phyloP scores from a whole-genome alignment of 2,329 filamentous ascomycete species.

The Berkeleyomyces rouxiae region DNA sequence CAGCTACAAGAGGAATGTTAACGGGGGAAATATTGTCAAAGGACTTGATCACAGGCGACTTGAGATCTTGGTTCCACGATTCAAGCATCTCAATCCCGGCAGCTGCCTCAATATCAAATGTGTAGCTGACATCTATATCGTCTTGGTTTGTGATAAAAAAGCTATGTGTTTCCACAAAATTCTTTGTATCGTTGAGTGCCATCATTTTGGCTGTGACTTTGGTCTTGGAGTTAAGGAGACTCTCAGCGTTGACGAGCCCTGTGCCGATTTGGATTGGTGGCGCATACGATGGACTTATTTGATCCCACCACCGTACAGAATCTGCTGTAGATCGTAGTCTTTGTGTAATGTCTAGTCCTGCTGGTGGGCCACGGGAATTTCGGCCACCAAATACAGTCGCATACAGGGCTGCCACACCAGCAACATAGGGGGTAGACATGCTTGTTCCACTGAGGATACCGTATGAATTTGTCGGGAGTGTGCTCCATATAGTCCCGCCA shows the following conservation, averaged over 20 bases:
- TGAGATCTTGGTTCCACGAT: not conserved
- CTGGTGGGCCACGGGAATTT: constrained; percentile 20
- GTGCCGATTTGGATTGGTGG: constrained; percentile 25
- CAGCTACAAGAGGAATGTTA: not conserved
- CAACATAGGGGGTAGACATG: constrained; percentile 38
- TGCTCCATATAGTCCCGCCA: constrained; percentile 34
- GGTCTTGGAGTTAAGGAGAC: constrained; percentile 26
- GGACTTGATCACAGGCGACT: constrained; percentile 7
- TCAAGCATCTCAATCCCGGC: constrained; percentile 9
- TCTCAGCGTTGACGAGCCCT: constrained; percentile 30
- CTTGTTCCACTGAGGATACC: constrained; percentile 36
- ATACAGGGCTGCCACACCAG: constrained; percentile 32
- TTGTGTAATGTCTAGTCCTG: constrained; percentile 7
- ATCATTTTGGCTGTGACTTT: constrained; percentile 28
- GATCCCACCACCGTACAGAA: constrained; percentile 7
- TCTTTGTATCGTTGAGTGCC: constrained; percentile 31
- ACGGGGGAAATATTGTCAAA: constrained; percentile 6
- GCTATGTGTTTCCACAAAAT: constrained; percentile 23
- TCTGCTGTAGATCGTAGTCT: constrained; percentile 8
- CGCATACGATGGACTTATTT: constrained; percentile 18
- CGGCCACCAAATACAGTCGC: constrained; percentile 27
- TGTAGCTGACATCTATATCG: constrained; percentile 25
- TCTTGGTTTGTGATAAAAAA: constrained; percentile 29
- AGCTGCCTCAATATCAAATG: constrained; percentile 23
- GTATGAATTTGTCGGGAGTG: constrained; percentile 28